A percentile compares a stretch with the other conserved stretches of the same genome.
These are phyloP conservation scores for Xylaria sp. DNA, from an alignment of 2,329 filamentous ascomycete genomes.

Conservation along the genomic window DNA sequence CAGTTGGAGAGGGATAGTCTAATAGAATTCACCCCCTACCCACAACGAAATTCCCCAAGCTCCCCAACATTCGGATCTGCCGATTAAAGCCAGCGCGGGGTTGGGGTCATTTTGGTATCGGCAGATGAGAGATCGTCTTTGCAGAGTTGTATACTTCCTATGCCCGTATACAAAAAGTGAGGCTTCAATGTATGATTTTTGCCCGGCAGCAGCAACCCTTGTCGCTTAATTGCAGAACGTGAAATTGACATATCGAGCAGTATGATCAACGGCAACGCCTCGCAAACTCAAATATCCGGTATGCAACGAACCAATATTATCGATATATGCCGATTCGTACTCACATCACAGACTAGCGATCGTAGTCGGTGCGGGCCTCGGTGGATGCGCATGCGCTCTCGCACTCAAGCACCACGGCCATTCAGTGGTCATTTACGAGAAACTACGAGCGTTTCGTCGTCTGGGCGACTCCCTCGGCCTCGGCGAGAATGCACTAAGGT, in stretches of 20 bases:
- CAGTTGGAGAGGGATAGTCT: background rate
- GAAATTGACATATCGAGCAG: background rate
- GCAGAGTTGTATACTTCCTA: background rate
- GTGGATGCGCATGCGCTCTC: slow-evolving; percentile 55
- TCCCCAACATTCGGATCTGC: slow-evolving; percentile 15
- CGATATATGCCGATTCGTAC: background rate
- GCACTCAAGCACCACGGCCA: slow-evolving; percentile 54
- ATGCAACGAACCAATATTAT: background rate
- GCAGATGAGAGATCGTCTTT: slow-evolving; percentile 10
- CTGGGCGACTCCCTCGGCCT: slow-evolving; percentile 54
- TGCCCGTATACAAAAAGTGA: background rate
- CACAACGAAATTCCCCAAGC: background rate
- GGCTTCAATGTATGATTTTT: background rate
- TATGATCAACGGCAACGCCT: slow-evolving; percentile 2
- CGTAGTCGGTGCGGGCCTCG: slow-evolving; percentile 56
- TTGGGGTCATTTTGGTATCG: slow-evolving; percentile 4
- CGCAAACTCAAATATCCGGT: slow-evolving; percentile 16
- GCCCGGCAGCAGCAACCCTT: background rate
- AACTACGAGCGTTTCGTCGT: slow-evolving; percentile 49
- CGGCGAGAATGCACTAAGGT: slow-evolving; percentile 53
- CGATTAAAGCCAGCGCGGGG: slow-evolving; percentile 18
- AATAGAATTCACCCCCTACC: background rate
- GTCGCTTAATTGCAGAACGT: background rate
- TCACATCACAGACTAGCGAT: slow-evolving; percentile 44
- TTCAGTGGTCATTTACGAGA: slow-evolving; percentile 51